Conservation (phyloP, 2,329 filamentous ascomycete species). For the Pezicula neosporulosa region DNA sequence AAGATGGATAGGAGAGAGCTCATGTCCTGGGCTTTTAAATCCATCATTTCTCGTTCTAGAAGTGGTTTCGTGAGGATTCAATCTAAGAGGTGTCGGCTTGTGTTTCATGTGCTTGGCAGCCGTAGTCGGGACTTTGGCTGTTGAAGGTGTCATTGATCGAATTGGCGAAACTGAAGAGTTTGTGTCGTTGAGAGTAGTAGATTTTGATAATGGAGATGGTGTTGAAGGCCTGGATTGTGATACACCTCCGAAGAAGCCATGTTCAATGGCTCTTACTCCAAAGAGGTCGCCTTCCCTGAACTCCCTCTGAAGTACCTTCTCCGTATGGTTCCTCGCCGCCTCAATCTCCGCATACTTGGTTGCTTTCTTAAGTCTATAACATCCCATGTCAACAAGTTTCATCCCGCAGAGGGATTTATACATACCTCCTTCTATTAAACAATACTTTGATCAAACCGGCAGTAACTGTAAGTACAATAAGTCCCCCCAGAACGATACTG, state of each 20-base stretch:
- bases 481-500: slow-evolving; percentile 17
- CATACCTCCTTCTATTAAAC: slow-evolving; percentile 21
- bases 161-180: slow-evolving; percentile 3
- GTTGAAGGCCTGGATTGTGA: slow-evolving; percentile 20
- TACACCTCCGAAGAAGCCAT: slow-evolving; percentile 21
- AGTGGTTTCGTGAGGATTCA: slow-evolving; percentile 3
- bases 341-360: slow-evolving; percentile 14
- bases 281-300: slow-evolving; percentile 20
- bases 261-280: slow-evolving; percentile 20
- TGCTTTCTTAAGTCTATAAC: slow-evolving; percentile 13
- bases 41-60: neutral
- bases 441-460: slow-evolving; percentile 18
- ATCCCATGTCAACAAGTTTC: neutral
- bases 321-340: slow-evolving; percentile 9
- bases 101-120: slow-evolving; percentile 1
- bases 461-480: slow-evolving; percentile 14
- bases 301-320: slow-evolving; percentile 15
- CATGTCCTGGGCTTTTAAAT: neutral
- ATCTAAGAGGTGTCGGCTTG: slow-evolving; percentile 18
- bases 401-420: neutral
- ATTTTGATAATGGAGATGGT: slow-evolving; percentile 13
- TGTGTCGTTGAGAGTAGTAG: slow-evolving; percentile 6
- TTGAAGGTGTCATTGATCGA: slow-evolving; percentile 10
- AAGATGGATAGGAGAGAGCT: neutral
- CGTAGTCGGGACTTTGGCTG: neutral